Evolutionary conservation across 1,139 yeast genomes (phyloP).

Genomic region (Ogataea hybrid): DNA sequence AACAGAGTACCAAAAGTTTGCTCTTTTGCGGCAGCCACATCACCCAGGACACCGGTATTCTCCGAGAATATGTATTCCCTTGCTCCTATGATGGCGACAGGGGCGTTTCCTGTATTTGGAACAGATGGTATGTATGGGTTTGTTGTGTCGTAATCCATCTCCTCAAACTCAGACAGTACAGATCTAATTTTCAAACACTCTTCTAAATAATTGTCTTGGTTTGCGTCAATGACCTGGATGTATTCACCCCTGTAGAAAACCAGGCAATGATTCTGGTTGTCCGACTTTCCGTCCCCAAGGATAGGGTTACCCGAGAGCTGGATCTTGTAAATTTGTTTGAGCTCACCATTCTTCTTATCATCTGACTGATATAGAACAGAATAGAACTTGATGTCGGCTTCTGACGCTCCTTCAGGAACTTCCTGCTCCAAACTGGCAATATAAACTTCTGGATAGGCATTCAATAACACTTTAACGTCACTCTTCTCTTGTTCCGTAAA

Average conservation of each 20-base stretch:
- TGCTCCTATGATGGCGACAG: slow-evolving; percentile 86
- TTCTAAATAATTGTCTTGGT: slow-evolving; percentile 83
- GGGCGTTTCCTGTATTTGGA: slow-evolving; percentile 37
- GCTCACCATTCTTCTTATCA: slow-evolving; percentile 38
- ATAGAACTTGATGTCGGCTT: slow-evolving; percentile 39
- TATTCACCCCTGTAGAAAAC: slow-evolving; percentile 83
- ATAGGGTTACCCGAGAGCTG: slow-evolving; percentile 82
- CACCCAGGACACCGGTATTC: slow-evolving; percentile 82
- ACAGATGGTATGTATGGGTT: slow-evolving; percentile 48
- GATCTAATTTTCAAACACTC: slow-evolving; percentile 82
- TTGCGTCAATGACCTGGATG: slow-evolving; percentile 84
- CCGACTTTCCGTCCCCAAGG: slow-evolving; percentile 87
- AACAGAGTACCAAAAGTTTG: slow-evolving; percentile 90
- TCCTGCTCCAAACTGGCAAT: slow-evolving; percentile 54
- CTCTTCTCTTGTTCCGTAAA: slow-evolving; percentile 52
- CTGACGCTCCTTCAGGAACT: slow-evolving; percentile 11
- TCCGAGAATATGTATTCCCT: slow-evolving; percentile 88
- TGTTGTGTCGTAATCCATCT: slow-evolving; percentile 36
- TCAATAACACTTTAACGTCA: slow-evolving; percentile 54
- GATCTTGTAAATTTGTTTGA: slow-evolving; percentile 52
- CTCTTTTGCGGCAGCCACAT: slow-evolving; percentile 91
- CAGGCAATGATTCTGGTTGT: slow-evolving; percentile 78
- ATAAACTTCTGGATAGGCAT: slow-evolving; percentile 57
- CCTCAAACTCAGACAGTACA: slow-evolving; percentile 78
- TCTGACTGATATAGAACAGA: slow-evolving; percentile 48